Conservation (phyloP, 2,329 filamentous ascomycete species). For the Paraconiothyrium brasiliense region DNA sequence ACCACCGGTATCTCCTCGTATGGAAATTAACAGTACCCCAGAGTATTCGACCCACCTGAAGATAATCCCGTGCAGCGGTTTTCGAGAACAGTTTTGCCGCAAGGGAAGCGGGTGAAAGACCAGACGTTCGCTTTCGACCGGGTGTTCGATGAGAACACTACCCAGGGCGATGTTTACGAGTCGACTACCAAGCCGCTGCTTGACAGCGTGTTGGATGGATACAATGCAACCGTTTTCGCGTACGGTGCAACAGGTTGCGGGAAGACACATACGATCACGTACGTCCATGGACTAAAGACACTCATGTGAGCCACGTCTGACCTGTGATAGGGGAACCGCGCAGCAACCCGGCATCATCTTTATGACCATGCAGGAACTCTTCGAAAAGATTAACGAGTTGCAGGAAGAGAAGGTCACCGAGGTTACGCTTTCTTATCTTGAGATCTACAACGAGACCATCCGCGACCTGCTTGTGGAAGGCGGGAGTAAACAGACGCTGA, state of each 20-base stretch:
- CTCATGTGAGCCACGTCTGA: slow-evolving; percentile 25
- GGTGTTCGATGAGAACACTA: slow-evolving; percentile 94
- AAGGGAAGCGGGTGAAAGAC: slow-evolving; percentile 93
- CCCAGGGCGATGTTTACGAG: slow-evolving; percentile 94
- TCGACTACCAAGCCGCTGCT: slow-evolving; percentile 88
- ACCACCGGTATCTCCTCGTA: slow-evolving; percentile 6
- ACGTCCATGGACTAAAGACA: slow-evolving; percentile 54
- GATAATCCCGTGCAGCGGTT: slow-evolving; percentile 92
- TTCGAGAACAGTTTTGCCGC: slow-evolving; percentile 77
- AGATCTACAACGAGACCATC: slow-evolving; percentile 99
- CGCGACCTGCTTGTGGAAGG: slow-evolving; percentile 90
- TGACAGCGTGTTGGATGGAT: slow-evolving; percentile 94
- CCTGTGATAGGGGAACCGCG: slow-evolving; percentile 70
- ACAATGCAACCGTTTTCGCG: slow-evolving; percentile 98
- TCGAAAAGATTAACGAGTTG: slow-evolving; percentile 91
- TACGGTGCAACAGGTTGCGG: slow-evolving; percentile 98
- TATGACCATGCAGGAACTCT: slow-evolving; percentile 97
- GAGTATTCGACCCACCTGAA: slow-evolving; percentile 96
- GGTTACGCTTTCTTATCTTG: slow-evolving; percentile 90
- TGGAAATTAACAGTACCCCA: slow-evolving; percentile 53
- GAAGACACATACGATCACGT: slow-evolving; percentile 93
- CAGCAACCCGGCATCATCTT: slow-evolving; percentile 98
- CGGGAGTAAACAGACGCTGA: slow-evolving; percentile 82
- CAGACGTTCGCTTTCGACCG: slow-evolving; percentile 97
- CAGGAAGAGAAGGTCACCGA: slow-evolving; percentile 89